Base-by-base conservation (phyloP, 768 basidiomycete genomes). In the Daedaleopsis nitida region DNA sequence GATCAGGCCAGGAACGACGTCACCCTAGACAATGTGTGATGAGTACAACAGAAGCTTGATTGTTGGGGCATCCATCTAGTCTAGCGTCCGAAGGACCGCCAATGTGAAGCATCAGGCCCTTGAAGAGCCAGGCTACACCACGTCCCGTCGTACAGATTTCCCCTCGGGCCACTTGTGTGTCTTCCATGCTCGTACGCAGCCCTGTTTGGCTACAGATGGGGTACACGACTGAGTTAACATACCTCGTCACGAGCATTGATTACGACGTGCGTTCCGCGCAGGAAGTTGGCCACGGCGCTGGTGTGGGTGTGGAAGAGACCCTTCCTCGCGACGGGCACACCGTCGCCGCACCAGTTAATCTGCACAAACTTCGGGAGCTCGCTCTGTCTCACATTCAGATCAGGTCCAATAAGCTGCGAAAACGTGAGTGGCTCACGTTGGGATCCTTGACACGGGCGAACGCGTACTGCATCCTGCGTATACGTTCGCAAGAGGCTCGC, bases 331-430 rank as follows among this genome's bases (percentile, higher is more conserved):
- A 88, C 93, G 13, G 96, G 96, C 1, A 98, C 96, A 59, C 96
- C 96, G 69, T 96, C 96, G 47, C 96, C 96, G 67, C 94, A 94
- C 96, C 96, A 97, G 69, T 94, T 93, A 74, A 98, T 89, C 70
- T 96, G 92, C 16, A 98, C 94, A 63, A 96, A 93, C 77, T 97
- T 98, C 48, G 88, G 81, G 2, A 98, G 82, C 62, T 88, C 80
- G 69, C 84, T 92, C 91, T 96, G 67, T 55, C 58, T 5, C 34
- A 37, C 17, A 17, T 49, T 60, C 9, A 64, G 45, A 12, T 12
- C 21, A 58, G 14, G 19, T 11, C 24, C 3, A 47, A 6, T 34
- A 60, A 21, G n/a, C 8, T 24, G 27, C 43, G 17, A 34, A 44
- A 49, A 32, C 56, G 27, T 45, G 27, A 32, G 27, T 2, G 2